Conservation (phyloP, 1,284 basidiomycete genomes). For the Trametes pubescens region DNA sequence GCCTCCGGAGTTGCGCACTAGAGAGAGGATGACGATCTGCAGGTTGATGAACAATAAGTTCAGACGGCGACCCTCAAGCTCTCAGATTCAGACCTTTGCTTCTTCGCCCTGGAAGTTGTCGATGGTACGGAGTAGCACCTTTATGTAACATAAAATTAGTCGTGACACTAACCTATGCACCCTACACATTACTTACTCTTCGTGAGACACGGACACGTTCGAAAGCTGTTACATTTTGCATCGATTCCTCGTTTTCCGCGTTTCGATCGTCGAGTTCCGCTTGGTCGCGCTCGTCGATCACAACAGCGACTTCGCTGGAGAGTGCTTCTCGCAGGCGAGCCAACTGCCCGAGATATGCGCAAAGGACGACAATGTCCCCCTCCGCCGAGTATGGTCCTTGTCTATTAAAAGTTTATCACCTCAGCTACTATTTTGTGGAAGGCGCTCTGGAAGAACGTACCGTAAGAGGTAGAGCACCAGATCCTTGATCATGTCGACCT, state of each 20-base stretch:
- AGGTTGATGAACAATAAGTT: not conserved
- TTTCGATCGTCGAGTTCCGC: conserved; percentile 57
- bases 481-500: conserved; percentile 74
- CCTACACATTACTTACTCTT: conserved; percentile 45
- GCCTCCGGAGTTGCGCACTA: conserved; percentile 71
- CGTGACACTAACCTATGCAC: not conserved
- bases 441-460: conserved; percentile 14
- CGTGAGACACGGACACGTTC: conserved; percentile 48
- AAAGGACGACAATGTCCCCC: conserved; percentile 79
- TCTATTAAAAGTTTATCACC: conserved; percentile 21
- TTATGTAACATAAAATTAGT: not conserved
- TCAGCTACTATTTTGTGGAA: not conserved
- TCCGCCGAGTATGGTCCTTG: conserved; percentile 44
- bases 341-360: conserved; percentile 80
- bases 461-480: conserved; percentile 73
- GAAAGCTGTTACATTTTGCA: conserved; percentile 30
- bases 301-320: conserved; percentile 61
- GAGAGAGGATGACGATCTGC: conserved; percentile 71
- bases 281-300: conserved; percentile 76
- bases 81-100: conserved; percentile 45
- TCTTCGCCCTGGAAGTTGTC: conserved; percentile 83
- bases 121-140: conserved; percentile 76
- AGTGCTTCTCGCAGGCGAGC: conserved; percentile 53
- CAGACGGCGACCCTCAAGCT: not conserved
- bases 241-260: conserved; percentile 46